Evolutionary conservation across 352 stramenopile species (phyloP).

Genomic region (Phytopythium vexans): DNA sequence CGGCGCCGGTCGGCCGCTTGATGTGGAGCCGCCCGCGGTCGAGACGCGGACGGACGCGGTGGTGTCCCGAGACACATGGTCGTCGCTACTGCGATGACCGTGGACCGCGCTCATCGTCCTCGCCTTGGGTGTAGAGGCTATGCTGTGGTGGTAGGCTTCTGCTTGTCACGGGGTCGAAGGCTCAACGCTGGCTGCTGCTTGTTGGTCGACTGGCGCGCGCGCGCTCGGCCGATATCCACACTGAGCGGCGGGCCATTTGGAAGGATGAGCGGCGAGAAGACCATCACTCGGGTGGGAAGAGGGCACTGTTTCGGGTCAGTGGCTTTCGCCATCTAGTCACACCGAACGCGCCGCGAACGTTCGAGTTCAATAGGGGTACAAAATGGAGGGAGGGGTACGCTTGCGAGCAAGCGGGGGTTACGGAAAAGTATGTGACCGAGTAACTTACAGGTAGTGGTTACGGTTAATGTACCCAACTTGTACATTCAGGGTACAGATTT

Average conservation of each 20-base stretch:
- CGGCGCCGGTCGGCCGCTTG: slow-evolving; percentile 7
- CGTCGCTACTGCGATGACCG: slow-evolving; percentile 20
- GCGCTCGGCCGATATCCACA: too few relatives aligned
- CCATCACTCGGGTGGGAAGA: neutral
- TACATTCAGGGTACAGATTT: too few relatives aligned
- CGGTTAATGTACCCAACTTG: too few relatives aligned
- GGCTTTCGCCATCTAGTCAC: neutral
- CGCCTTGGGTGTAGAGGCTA: neutral
- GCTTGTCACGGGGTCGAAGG: too few relatives aligned
- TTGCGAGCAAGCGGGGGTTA: too few relatives aligned
- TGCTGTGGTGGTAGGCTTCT: neutral
- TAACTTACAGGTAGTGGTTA: too few relatives aligned
- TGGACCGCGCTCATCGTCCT: slow-evolving; percentile 23
- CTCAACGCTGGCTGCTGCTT: too few relatives aligned
- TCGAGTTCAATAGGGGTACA: neutral
- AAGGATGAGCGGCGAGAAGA: neutral
- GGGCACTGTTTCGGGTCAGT: neutral
- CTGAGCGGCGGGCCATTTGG: too few relatives aligned
- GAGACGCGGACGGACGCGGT: slow-evolving; percentile 5
- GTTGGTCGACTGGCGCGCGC: too few relatives aligned
- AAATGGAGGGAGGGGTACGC: too few relatives aligned
- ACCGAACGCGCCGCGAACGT: slow-evolving; percentile 2
- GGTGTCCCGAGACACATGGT: slow-evolving; percentile 18
- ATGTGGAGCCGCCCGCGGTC: slow-evolving; percentile 14
- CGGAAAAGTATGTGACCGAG: too few relatives aligned